Evolutionary conservation across 2,329 filamentous ascomycete species (phyloP).

Genomic region (Incumbomyces delicatus): DNA sequence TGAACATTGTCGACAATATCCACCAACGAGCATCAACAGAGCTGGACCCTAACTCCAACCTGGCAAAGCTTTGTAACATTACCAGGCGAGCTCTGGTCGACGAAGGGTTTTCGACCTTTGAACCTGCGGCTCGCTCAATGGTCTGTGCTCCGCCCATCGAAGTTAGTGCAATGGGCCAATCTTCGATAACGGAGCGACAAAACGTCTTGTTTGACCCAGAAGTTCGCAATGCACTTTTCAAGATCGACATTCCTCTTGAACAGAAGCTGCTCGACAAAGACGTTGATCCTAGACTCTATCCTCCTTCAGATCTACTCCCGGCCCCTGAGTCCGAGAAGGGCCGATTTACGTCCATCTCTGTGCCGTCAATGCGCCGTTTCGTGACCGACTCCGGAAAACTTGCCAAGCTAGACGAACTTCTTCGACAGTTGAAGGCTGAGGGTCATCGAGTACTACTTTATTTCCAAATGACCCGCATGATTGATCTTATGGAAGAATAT

Average conservation of each 20-base stretch:
- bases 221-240: slow-evolving; percentile 66
- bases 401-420: slow-evolving; percentile 75
- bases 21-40: slow-evolving; percentile 59
- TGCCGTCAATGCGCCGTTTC: slow-evolving; percentile 94
- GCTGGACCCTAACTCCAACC: slow-evolving; percentile 59
- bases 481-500: slow-evolving; percentile 98
- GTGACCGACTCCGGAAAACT: slow-evolving; percentile 97
- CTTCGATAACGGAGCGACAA: slow-evolving; percentile 56
- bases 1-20: slow-evolving; percentile 66
- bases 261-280: slow-evolving; percentile 64
- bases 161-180: slow-evolving; percentile 62
- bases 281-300: slow-evolving; percentile 55
- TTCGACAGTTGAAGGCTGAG: slow-evolving; percentile 82
- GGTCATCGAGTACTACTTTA: slow-evolving; percentile 91
- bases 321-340: slow-evolving; percentile 69
- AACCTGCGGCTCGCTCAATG: slow-evolving; percentile 68
- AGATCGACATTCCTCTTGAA: slow-evolving; percentile 52
- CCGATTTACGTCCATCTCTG: slow-evolving; percentile 79
- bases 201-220: slow-evolving; percentile 67
- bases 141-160: slow-evolving; percentile 80
- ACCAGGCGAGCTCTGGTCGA: slow-evolving; percentile 55
- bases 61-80: slow-evolving; percentile 71
- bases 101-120: slow-evolving; percentile 65
- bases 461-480: slow-evolving; percentile 99
- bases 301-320: slow-evolving; percentile 59